These are phyloP conservation scores for Geotrichum reessii DNA, from an alignment of 1,139 yeast genomes.

Conservation along the genomic window DNA sequence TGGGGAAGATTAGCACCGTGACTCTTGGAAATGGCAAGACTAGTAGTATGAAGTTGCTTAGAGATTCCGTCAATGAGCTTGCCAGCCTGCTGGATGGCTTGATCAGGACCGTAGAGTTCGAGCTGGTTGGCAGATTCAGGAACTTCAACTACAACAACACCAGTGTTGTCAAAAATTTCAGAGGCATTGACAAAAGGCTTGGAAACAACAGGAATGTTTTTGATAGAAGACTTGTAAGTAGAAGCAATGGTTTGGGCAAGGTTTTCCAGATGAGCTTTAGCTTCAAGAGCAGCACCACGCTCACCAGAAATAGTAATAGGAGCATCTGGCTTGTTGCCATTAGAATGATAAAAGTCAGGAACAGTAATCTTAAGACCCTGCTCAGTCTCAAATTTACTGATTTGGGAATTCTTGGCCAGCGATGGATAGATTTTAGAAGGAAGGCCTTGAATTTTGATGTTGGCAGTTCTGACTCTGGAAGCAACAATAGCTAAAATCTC, in stretches of 20 bases:
- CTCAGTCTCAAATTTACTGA: constrained; percentile 18
- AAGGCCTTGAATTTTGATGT: constrained; percentile 36
- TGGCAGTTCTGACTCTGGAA: constrained; percentile 47
- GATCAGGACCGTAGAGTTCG: constrained; percentile 63
- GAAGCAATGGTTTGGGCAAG: constrained; percentile 41
- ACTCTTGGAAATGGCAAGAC: constrained; percentile 77
- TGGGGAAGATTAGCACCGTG: constrained; percentile 75
- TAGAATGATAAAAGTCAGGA: constrained; percentile 29
- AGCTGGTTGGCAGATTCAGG: constrained; percentile 37
- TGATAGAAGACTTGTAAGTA: constrained; percentile 37
- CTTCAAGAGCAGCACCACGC: constrained; percentile 51
- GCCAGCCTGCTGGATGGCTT: constrained; percentile 56
- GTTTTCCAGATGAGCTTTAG: constrained; percentile 45
- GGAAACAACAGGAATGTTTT: constrained; percentile 46
- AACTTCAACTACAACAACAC: constrained; percentile 53
- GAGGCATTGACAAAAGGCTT: constrained; percentile 45
- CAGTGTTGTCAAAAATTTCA: constrained; percentile 47
- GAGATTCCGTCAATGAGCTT: constrained; percentile 49
- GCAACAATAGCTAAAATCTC: constrained; percentile 68
- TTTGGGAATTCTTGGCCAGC: constrained; percentile 22
- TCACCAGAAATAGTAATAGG: constrained; percentile 53
- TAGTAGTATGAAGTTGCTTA: constrained; percentile 53
- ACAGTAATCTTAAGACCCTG: constrained; percentile 34
- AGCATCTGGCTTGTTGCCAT: constrained; percentile 22
- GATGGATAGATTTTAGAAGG: constrained; percentile 35